A percentile compares a stretch with the other conserved stretches of the same genome.
These are phyloP conservation scores for Wickerhamomyces tratensis DNA, from an alignment of 805 yeast genomes.

Conservation along the genomic window DNA sequence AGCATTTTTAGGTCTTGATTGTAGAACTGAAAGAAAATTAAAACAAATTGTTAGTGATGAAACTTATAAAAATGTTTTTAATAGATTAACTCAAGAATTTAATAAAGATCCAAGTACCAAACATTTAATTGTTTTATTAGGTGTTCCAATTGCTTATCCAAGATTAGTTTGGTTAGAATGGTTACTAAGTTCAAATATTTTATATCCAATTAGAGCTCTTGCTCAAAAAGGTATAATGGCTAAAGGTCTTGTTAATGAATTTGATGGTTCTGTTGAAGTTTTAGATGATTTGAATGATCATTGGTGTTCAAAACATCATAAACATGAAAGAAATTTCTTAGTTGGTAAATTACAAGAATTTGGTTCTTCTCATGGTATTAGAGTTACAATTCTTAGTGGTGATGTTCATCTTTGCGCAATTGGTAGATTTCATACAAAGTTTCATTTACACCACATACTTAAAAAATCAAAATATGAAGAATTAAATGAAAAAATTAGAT, in stretches of 20 bases:
- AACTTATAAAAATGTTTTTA: slow-evolving; percentile 54
- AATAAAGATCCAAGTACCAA: slow-evolving; percentile 41
- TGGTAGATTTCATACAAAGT: slow-evolving; percentile 61
- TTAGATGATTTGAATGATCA: slow-evolving; percentile 93
- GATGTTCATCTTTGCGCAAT: slow-evolving; percentile 88
- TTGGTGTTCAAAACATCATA: slow-evolving; percentile 90
- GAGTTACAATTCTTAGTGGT: slow-evolving; percentile 83
- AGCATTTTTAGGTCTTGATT: slow-evolving; percentile 74
- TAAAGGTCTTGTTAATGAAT: slow-evolving; percentile 76
- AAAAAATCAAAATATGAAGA: slow-evolving; percentile 24
- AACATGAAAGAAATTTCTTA: slow-evolving; percentile 69
- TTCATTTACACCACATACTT: slow-evolving; percentile 32
- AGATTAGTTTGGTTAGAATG: slow-evolving; percentile 86
- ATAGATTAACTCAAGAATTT: slow-evolving; percentile 49
- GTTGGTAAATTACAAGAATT: slow-evolving; percentile 53
- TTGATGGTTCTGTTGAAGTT: slow-evolving; percentile 86
- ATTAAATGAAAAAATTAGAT: slow-evolving; percentile 28
- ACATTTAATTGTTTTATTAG: slow-evolving; percentile 76
- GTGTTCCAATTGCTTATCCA: slow-evolving; percentile 94
- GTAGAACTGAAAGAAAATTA: slow-evolving; percentile 81
- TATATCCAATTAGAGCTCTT: slow-evolving; percentile 55
- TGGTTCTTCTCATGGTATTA: slow-evolving; percentile 51
- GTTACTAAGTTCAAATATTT: slow-evolving; percentile 48
- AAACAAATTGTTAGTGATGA: slow-evolving; percentile 41
- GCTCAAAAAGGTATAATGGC: slow-evolving; percentile 54